Evolutionary conservation across 164 flowering plant species (phyloP), one percentile per base, ranked within the genome.

Genomic region (Platanus orientalis): DNA sequence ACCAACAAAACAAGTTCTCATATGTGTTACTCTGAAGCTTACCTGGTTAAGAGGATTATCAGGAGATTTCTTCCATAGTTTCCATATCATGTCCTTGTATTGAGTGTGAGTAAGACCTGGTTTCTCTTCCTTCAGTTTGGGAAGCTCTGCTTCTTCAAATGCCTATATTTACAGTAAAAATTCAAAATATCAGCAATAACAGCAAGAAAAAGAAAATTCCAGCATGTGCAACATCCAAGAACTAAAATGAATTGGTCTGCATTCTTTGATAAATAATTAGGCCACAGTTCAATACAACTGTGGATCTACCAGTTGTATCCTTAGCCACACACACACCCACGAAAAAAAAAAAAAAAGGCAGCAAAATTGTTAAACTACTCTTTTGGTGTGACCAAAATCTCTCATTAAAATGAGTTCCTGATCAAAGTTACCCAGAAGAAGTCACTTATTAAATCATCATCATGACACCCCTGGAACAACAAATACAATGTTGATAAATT

Each of bases 61-160:
- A 0, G 96, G 99, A 69, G 99, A 94, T 74, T 94, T 94, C 85
- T 94, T 91, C 99, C 99, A 91, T 47, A 88, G 68, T 78, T 91
- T 94, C 99, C 99, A 94, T 79, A 94, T 81, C 95, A 94, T 79
- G 81, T 94, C 99, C 76, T 88, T 94, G 78, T 91, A 94, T 61
- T 94, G 99, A 62, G 63, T 91, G 66, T 88, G 96, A n/a, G 99
- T 89, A 24, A 94, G 94, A 60, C 99, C 99, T 5, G 99, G 97
- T 68, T 89, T 94, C 81, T 94, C 99, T 66, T 78, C 88, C 73
- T 91, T 94, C 77, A 94, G 75, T 75, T 58, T 77, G 11, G 89
- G 92, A 54, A 94, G 94, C 71, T 94, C 97, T 47, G 87, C 94
- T 77, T 91, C 99, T 78, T 94, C 97, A 79, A 91, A 89, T 64